These are phyloP conservation scores for Quercus parvula DNA, from an alignment of 306 rosid genomes.

Conservation along the genomic window DNA sequence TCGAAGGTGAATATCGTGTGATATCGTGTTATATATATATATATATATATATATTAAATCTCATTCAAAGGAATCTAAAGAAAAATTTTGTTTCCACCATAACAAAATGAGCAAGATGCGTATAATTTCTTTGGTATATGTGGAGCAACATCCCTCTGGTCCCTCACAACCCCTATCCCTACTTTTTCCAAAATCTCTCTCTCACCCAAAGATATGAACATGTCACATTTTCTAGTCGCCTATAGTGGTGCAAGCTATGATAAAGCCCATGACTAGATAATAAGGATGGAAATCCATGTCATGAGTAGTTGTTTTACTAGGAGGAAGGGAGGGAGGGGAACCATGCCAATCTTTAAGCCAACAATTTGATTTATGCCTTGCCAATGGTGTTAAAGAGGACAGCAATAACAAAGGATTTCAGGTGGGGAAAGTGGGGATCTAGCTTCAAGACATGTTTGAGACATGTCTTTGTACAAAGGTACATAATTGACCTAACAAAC, in stretches of 20 bases:
- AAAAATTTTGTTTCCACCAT: too few species aligned
- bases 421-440: slow-evolving; percentile 18
- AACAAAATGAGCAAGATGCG: too few species aligned
- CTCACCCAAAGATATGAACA: too few species aligned
- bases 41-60: too few species aligned
- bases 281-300: slow-evolving; percentile 20
- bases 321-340: slow-evolving; percentile 13
- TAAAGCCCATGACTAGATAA: slow-evolving; percentile 21
- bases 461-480: slow-evolving; percentile 55
- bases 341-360: slow-evolving; percentile 42
- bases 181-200: too few species aligned
- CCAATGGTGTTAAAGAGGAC: slow-evolving; percentile 18
- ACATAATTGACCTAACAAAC: slow-evolving; percentile 22
- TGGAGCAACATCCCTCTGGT: too few species aligned
- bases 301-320: slow-evolving; percentile 15
- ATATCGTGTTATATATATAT: too few species aligned
- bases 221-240: slow-evolving; percentile 1
- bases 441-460: slow-evolving; percentile 70
- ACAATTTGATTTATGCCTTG: slow-evolving; percentile 27
- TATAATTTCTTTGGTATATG: too few species aligned
- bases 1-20: too few species aligned
- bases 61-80: too few species aligned
- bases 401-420: slow-evolving; percentile 9
- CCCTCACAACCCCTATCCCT: too few species aligned
- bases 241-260: slow-evolving; percentile 29